Evolutionary conservation across 2,329 filamentous ascomycete genomes (phyloP).

Genomic region (Helminthosporium solani): DNA sequence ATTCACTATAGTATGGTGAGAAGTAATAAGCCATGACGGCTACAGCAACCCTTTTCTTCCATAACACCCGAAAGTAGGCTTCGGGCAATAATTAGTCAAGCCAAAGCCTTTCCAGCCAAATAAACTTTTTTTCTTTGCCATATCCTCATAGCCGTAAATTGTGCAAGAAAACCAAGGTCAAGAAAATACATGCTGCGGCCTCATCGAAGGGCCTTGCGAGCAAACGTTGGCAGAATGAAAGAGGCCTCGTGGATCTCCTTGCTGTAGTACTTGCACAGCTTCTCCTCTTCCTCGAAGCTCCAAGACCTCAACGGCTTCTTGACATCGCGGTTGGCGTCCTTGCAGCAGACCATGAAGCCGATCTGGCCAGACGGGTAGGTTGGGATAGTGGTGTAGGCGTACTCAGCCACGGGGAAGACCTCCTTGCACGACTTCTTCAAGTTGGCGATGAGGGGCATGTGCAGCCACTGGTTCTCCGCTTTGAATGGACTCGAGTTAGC

Average conservation of each 20-base stretch:
- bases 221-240: constrained; percentile 92
- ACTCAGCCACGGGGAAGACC: constrained; percentile 97
- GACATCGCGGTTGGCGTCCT: constrained; percentile 82
- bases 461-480: constrained; percentile 99
- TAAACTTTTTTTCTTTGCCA: constrained; percentile 43
- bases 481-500: constrained; percentile 25
- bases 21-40: constrained; percentile 4
- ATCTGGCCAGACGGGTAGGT: constrained; percentile 99
- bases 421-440: constrained; percentile 96
- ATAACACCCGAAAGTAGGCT: constrained; percentile 4
- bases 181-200: constrained; percentile 5
- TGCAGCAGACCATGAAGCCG: constrained; percentile 99
- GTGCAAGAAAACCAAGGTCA: neutral
- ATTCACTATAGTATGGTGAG: constrained; percentile 7
- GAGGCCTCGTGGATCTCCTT: constrained; percentile 92
- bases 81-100: too few relatives aligned
- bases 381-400: constrained; percentile 98
- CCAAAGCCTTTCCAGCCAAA: too few relatives aligned
- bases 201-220: constrained; percentile 66
- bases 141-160: constrained; percentile 34
- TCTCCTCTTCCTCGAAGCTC: constrained; percentile 84
- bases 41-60: constrained; percentile 5
- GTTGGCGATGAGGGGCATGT: constrained; percentile 87
- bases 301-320: constrained; percentile 81
- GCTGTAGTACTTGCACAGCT: constrained; percentile 96